phyloP scores from a whole-genome alignment of 1,284 basidiomycete species.

The Rugosomyces carneus region DNA sequence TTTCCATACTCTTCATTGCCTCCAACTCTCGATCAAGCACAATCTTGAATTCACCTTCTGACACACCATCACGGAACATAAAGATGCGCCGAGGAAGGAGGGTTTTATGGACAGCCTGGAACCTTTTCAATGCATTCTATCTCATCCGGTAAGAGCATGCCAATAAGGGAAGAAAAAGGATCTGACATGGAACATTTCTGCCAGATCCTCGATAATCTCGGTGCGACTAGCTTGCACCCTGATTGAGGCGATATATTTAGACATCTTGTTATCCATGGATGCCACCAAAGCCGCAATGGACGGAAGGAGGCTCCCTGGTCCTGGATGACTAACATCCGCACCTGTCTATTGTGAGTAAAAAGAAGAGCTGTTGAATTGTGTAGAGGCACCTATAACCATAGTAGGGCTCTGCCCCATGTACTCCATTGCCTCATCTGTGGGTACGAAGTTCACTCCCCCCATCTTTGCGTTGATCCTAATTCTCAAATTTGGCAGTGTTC shows the following conservation, averaged over 20 bases:
- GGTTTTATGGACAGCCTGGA: constrained; percentile 3
- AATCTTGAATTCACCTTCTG: constrained; percentile 32
- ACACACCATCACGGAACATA: constrained; percentile 35
- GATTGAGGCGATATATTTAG: constrained; percentile 28
- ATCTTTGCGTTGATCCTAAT: constrained; percentile 36
- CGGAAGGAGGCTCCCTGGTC: constrained; percentile 27
- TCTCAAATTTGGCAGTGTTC: background rate
- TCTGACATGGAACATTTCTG: constrained; percentile 34
- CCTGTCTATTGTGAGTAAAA: constrained; percentile 20
- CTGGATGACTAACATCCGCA: constrained; percentile 37
- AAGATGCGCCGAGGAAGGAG: constrained; percentile 21
- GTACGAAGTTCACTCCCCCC: constrained; percentile 31
- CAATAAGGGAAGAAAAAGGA: background rate
- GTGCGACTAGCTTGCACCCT: constrained; percentile 38
- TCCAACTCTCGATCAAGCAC: constrained; percentile 24
- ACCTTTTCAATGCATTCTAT: constrained; percentile 11
- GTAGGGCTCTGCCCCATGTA: constrained; percentile 19
- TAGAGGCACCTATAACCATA: constrained; percentile 31
- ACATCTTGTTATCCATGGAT: constrained; percentile 25
- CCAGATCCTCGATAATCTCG: constrained; percentile 46
- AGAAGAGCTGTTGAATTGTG: background rate
- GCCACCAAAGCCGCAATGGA: constrained; percentile 32
- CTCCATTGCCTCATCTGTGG: constrained; percentile 19
- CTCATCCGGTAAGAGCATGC: background rate
- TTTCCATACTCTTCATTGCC: constrained; percentile 23